A percentile compares a stretch with the other conserved stretches of the same genome.
Evolutionary conservation across 345 rosid species (phyloP).

Genomic region (Mallotus nudiflorus): DNA sequence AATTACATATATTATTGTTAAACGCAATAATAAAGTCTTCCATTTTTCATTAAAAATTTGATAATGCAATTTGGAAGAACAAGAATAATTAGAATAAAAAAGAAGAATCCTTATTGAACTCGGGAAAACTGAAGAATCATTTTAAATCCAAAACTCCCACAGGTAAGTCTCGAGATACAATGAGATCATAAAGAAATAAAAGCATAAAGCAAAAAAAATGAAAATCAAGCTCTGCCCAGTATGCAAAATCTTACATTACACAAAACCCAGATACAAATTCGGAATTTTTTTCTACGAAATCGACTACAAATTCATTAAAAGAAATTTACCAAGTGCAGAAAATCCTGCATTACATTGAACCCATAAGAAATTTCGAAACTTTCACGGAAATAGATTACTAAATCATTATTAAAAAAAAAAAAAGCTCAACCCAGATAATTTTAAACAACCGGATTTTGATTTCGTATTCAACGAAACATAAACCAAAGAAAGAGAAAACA

Average conservation of each 20-base stretch:
- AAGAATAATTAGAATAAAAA: no score
- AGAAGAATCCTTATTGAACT: neutral
- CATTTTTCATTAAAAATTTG: neutral
- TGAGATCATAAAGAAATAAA: neutral
- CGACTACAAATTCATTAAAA: no score
- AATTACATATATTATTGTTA: neutral
- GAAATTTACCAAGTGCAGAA: neutral
- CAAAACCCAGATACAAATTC: constrained; percentile 11
- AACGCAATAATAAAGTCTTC: neutral
- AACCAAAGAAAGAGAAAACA: neutral
- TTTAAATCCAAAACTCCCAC: constrained; percentile 8
- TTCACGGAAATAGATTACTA: neutral
- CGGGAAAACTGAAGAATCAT: neutral
- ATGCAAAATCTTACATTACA: constrained; percentile 4
- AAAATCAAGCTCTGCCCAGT: neutral
- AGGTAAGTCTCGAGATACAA: neutral
- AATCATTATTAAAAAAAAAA: neutral
- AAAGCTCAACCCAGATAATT: neutral
- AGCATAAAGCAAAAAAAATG: neutral
- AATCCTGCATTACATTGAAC: constrained; percentile 15
- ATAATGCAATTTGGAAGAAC: neutral
- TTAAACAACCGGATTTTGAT: neutral
- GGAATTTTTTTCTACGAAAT: neutral
- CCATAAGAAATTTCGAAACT: neutral
- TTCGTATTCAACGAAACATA: neutral